A percentile compares a stretch with the other conserved stretches of the same genome.
Evolutionary conservation across 1,284 basidiomycete genomes (phyloP).

Genomic region (Rhodotorula sp.): DNA sequence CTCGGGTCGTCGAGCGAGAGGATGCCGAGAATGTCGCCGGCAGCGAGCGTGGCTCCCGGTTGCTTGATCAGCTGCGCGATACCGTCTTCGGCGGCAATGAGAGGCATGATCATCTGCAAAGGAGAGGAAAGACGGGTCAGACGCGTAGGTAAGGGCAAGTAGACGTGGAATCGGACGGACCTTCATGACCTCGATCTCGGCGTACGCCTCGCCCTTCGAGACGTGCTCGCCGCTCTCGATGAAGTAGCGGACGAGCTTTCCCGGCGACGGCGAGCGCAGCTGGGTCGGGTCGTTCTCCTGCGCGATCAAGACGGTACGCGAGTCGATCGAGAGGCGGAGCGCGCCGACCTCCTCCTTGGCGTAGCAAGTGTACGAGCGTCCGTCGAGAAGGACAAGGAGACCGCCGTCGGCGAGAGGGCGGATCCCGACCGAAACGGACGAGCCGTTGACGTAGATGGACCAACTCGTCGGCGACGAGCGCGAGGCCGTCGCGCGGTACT

Average conservation of each 20-base stretch:
- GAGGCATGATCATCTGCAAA: constrained; percentile 85
- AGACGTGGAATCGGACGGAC: constrained; percentile 11
- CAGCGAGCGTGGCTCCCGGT: constrained; percentile 90
- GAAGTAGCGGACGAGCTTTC: constrained; percentile 92
- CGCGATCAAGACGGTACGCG: constrained; percentile 97
- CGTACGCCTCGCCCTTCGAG: constrained; percentile 92
- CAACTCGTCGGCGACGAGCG: constrained; percentile 83
- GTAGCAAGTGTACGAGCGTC: constrained; percentile 95
- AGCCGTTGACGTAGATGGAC: constrained; percentile 96
- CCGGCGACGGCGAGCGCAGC: constrained; percentile 90
- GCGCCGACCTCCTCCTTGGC: constrained; percentile 98
- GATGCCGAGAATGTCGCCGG: constrained; percentile 98
- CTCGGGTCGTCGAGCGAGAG: constrained; percentile 93
- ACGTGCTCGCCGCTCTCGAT: constrained; percentile 97
- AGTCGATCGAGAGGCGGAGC: constrained; percentile 86
- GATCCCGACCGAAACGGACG: constrained; percentile 81
- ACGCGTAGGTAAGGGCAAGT: too few species aligned
- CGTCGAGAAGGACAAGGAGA: constrained; percentile 83
- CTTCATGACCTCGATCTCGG: constrained; percentile 99
- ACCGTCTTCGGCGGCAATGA: constrained; percentile 94
- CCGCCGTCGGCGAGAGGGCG: constrained; percentile 93
- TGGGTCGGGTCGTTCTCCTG: constrained; percentile 99
- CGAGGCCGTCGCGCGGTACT: constrained; percentile 94
- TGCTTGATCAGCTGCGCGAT: constrained; percentile 97
- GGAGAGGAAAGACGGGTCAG: background rate